Conservation (phyloP, 768 basidiomycete species). For the Gymnopilus dilepis region DNA sequence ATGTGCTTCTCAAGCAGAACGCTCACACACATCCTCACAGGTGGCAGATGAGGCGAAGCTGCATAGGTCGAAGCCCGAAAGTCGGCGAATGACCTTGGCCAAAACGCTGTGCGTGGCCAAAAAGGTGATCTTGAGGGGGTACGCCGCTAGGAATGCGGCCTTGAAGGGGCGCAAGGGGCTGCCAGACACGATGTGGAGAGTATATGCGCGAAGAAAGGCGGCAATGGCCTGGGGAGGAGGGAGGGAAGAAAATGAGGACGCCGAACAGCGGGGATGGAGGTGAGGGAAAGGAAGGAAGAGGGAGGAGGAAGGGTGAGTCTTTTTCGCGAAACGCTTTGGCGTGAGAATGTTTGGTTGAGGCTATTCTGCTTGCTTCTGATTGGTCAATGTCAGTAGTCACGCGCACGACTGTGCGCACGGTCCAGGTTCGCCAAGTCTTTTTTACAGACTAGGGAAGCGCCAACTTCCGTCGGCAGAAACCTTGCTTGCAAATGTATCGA, state of each 20-base stretch:
- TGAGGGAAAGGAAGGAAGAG: not conserved
- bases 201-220: not conserved
- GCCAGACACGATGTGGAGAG: no score
- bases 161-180: no score
- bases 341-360: conserved; percentile 7
- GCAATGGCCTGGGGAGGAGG: not conserved
- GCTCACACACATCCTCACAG: conserved; percentile 23
- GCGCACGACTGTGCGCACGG: no score
- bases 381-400: not conserved
- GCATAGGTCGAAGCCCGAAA: no score
- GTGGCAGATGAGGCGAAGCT: not conserved
- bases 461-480: no score
- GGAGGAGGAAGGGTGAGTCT: conserved; percentile 11
- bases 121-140: no score
- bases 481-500: no score
- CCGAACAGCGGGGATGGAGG: not conserved
- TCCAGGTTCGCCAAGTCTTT: no score
- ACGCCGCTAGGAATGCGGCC: no score
- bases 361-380: conserved; percentile 4
- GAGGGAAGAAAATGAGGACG: not conserved
- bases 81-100: no score
- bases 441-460: no score
- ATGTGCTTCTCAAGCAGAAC: conserved; percentile 23
- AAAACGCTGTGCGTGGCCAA: no score
- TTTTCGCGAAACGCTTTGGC: conserved; percentile 12